Evolutionary conservation across 1,284 basidiomycete genomes (phyloP), one percentile per base, ranked within the genome.

Genomic region (Bothia castanella): DNA sequence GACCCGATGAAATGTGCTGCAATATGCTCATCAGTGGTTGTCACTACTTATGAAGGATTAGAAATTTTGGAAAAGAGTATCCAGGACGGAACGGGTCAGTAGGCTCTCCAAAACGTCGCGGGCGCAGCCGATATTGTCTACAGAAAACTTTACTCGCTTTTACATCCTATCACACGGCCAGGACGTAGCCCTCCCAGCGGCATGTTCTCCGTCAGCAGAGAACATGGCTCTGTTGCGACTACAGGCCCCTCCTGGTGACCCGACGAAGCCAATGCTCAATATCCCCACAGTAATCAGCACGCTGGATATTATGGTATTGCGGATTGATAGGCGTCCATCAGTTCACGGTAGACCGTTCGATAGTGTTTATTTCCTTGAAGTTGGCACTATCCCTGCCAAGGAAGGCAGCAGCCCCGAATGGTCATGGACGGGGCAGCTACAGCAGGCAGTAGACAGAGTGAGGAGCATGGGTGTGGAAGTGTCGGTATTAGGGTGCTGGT

Each of bases 121-220:
- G 13, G 23, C 23, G 42, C 1, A 31, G 17, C 40, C 38, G 17
- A 53, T 1, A 40, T 44, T 17, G 14, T 14, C 49, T 48, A 37
- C 59, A 86, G 85, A 66, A 10, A 87, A 87, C 55, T 77, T 70
- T 45, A 87, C 85, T 6, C 78, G 82, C 17, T 87, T 87, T 65
- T 83, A 77, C 57, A 66, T 84, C 42, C 51, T 85, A 51, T 67
- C 76, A 4, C 64, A 66, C 21, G 68, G 69, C 10, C 56, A 54
- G 34, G 58, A 70, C n/a, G 56, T 53, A 31, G 53, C 51, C 21
- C 53, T 71, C 12, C 68, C 69, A 0, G 55, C 53, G 36, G 51
- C 49, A 29, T 42, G 35, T 23, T 23, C 39, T 29, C 41, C 36
- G 14, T 20, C 45, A 34, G 31, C 42, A 14, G 67, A 63, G 44